Conservation (phyloP, 805 yeast species). For the Scheffersomyces stipitis region DNA sequence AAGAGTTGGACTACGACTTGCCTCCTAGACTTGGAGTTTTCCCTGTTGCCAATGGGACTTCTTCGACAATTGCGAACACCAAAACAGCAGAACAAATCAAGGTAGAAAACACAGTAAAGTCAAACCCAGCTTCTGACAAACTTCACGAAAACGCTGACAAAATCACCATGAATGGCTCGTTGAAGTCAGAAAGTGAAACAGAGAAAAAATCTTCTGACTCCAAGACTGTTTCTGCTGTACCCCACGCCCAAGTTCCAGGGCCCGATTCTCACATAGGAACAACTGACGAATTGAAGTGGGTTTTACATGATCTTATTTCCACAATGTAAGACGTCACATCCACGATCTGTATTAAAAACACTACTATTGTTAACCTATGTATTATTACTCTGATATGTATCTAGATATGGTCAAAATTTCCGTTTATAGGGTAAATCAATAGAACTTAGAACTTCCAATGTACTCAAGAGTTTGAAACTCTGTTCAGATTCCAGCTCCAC, state of each 20-base stretch:
- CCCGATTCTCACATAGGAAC: constrained; percentile 49
- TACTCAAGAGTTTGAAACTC: constrained; percentile 14
- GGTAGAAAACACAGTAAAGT: neutral
- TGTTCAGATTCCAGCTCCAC: too few relatives aligned
- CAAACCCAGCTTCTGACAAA: neutral
- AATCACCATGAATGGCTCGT: constrained; percentile 1
- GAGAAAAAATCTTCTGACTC: constrained; percentile 4
- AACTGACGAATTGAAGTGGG: constrained; percentile 69
- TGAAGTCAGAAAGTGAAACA: constrained; percentile 2
- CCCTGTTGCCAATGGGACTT: constrained; percentile 17
- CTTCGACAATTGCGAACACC: constrained; percentile 7
- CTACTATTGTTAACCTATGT: constrained; percentile 1
- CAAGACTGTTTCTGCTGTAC: constrained; percentile 1
- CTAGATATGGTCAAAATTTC: constrained; percentile 3
- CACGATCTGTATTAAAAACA: constrained; percentile 1
- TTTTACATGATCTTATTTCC: constrained; percentile 64
- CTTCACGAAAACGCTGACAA: neutral
- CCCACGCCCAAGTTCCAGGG: constrained; percentile 10
- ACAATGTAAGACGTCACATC: constrained; percentile 20
- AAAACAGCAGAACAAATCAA: constrained; percentile 2
- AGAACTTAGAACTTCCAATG: constrained; percentile 10
- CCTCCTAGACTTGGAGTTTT: constrained; percentile 28
- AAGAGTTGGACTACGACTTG: constrained; percentile 23
- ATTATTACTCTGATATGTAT: constrained; percentile 2
- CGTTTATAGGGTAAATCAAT: constrained; percentile 15